phyloP scores from a whole-genome alignment of 2,329 filamentous ascomycete genomes.

The Lasiodiplodia theobromae region DNA sequence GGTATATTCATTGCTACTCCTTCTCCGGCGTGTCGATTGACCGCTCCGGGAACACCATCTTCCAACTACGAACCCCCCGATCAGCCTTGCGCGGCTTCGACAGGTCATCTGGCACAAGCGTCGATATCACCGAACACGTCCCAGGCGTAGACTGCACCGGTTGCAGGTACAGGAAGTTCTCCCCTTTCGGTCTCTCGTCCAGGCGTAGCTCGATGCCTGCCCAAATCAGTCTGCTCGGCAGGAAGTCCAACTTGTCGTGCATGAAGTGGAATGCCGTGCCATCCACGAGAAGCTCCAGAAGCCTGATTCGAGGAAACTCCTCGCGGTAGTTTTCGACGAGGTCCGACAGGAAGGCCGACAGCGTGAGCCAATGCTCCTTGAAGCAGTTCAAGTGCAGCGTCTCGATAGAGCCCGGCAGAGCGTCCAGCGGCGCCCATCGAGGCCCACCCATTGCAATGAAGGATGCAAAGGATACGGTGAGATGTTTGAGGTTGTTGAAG shows the following conservation, averaged over 20 bases:
- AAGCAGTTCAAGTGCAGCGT: constrained; percentile 7
- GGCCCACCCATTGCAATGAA: constrained; percentile 11
- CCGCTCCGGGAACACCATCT: neutral
- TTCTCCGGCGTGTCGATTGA: neutral
- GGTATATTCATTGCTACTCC: too few species aligned
- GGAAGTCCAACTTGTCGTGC: constrained; percentile 21
- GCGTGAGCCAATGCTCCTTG: constrained; percentile 14
- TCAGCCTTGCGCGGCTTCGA: neutral
- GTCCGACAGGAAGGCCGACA: constrained; percentile 12
- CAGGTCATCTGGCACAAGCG: neutral
- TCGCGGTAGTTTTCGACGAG: constrained; percentile 18
- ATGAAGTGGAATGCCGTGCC: constrained; percentile 17
- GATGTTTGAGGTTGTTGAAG: neutral
- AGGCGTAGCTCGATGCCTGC: constrained; percentile 9
- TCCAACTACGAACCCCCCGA: neutral
- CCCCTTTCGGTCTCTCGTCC: constrained; percentile 7
- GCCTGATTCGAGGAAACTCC: constrained; percentile 2
- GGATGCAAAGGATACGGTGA: neutral
- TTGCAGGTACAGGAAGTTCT: constrained; percentile 8
- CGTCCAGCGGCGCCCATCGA: constrained; percentile 6
- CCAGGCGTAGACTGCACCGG: neutral
- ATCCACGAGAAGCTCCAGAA: constrained; percentile 15
- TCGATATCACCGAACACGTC: constrained; percentile 8
- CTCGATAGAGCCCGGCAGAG: neutral
- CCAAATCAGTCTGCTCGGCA: constrained; percentile 15